Evolutionary conservation across 148 eudicot genomes (phyloP), one percentile per base, ranked within the genome.

Genomic region (Silene latifolia): DNA sequence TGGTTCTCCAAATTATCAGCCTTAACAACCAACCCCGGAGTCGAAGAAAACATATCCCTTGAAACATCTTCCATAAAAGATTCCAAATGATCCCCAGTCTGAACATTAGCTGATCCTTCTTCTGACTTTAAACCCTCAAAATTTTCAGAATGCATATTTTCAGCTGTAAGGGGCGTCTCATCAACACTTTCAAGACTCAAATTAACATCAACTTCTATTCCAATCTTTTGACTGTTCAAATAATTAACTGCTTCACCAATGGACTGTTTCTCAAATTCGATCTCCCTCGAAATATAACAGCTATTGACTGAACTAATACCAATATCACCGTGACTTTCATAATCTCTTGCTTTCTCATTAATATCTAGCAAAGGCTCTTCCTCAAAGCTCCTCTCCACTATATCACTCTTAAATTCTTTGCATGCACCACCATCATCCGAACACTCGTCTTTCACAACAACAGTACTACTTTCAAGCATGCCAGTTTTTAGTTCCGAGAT

Each of bases 41-140:
- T 44, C 5, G 57, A 51, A 27, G 64, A 63, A 13, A 71, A 48
- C 58, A 21, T 35, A 51, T 78, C 72, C 24, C 48, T 75, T 24
- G 25, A 27, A 63, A 32, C 72, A n/a, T 42, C 82, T 53, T 68
- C 83, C 19, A 82, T 75, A 8, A 81, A 81, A 74, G 83, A 79
- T 17, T 85, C 87, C 7, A 77, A 67, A 44, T 71, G 39, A 76
- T 81, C 85, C 46, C 74, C 76, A 73, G 46, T 65, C 67, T 68
- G 76, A 53, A 79, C 80, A 67, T 83, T 81, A 64, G 76, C 73
- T 12, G 87, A 85, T 51, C 75, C 89, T 21, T 80, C 83, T 15
- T 66, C 78, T 18, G 81, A 83, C 23, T 46, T 82, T 47, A 72
- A 85, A 76, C 74, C 79, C 76, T 82, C 89, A 72, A 74, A 64